Percentiles rank a stretch among this genome's conserved stretches.
Evolutionary conservation across 495 filamentous ascomycete genomes (phyloP).

Genomic region (Bryoglossum gracile): DNA sequence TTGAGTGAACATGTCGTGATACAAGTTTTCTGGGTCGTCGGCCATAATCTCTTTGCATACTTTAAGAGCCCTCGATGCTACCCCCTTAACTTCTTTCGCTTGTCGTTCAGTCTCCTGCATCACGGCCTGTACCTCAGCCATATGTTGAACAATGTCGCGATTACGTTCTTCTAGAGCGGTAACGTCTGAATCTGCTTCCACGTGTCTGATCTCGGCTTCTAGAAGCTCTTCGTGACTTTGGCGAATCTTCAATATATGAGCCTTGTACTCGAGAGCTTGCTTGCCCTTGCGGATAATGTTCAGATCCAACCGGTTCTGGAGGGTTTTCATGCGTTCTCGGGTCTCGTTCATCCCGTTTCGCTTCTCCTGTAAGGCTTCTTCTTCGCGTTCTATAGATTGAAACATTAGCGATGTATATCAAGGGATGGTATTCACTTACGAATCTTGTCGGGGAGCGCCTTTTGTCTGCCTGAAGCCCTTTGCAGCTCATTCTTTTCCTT

Average conservation of each 20-base stretch:
- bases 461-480: conserved; percentile 50
- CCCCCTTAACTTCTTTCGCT: conserved; percentile 20
- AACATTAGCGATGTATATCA: too few species aligned
- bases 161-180: conserved; percentile 57
- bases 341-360: conserved; percentile 37
- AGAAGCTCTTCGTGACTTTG: conserved; percentile 53
- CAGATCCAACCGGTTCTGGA: conserved; percentile 47
- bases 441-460: conserved; percentile 62
- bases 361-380: conserved; percentile 39
- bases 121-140: conserved; percentile 37
- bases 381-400: conserved; percentile 43
- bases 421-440: too few species aligned
- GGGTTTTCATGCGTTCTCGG: conserved; percentile 31
- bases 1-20: conserved; percentile 33
- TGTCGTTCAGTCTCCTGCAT: conserved; percentile 27
- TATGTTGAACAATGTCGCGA: conserved; percentile 42
- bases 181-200: conserved; percentile 77
- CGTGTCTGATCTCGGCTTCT: conserved; percentile 55
- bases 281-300: conserved; percentile 55
- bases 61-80: conserved; percentile 31
- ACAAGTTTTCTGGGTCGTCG: conserved; percentile 28
- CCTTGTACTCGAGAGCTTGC: conserved; percentile 50
- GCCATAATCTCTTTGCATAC: conserved; percentile 29
- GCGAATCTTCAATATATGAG: conserved; percentile 52
- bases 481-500: conserved; percentile 47